Percentiles rank a stretch among this genome's conserved stretches.
Conservation (phyloP, 2,329 filamentous ascomycete genomes). For the Setomelanomma holmii region DNA sequence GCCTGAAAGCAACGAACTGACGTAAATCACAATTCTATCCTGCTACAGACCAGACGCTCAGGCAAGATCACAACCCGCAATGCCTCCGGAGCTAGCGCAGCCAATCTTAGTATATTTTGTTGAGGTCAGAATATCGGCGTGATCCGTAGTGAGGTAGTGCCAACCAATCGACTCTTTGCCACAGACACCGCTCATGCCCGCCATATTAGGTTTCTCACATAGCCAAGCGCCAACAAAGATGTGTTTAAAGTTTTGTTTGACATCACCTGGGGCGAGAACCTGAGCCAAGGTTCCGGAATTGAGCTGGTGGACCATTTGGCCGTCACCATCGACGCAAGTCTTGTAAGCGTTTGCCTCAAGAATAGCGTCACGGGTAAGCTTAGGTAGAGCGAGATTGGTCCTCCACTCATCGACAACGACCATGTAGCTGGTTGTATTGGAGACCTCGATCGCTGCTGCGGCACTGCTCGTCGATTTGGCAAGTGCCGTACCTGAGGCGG, state of each 20-base stretch:
- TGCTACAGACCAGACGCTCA: not conserved
- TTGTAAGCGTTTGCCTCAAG: not conserved
- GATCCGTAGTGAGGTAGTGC: conserved; percentile 12
- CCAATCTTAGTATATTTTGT: conserved; percentile 9
- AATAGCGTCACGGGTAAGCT: not conserved
- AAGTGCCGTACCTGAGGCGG: no score
- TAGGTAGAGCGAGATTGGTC: not conserved
- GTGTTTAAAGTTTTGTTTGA: conserved; percentile 7
- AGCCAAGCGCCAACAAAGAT: conserved; percentile 23
- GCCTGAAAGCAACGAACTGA: no score
- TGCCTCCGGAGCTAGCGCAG: conserved; percentile 6
- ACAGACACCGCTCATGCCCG: conserved; percentile 11
- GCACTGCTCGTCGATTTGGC: not conserved
- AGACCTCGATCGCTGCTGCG: not conserved
- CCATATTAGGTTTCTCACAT: conserved; percentile 13
- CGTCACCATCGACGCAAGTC: conserved; percentile 3
- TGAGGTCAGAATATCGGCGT: conserved; percentile 7
- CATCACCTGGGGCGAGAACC: conserved; percentile 12
- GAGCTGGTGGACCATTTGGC: conserved; percentile 18
- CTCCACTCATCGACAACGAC: not conserved
- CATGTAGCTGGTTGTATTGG: not conserved
- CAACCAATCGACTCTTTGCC: not conserved
- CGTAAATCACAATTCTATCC: no score
- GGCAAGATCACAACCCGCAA: conserved; percentile 12
- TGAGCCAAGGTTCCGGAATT: conserved; percentile 14